Percentiles rank a stretch among this genome's conserved stretches.
Evolutionary conservation across 257 asterid genomes (phyloP).

Genomic region (Jaltomata sinuosa): DNA sequence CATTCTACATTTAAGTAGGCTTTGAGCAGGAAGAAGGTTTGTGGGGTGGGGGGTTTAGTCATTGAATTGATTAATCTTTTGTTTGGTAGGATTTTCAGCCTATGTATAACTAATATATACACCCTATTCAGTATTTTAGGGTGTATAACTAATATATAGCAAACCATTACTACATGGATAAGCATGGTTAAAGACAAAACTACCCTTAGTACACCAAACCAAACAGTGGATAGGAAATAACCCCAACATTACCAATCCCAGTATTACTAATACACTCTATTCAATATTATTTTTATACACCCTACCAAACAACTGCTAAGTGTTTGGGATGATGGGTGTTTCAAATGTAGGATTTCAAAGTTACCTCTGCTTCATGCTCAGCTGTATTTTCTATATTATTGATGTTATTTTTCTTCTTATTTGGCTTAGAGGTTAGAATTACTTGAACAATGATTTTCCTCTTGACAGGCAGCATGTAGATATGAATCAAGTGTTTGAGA

Average conservation of each 20-base stretch:
- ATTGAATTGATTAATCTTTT: too few relatives aligned
- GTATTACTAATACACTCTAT: too few relatives aligned
- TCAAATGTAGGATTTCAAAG: not conserved
- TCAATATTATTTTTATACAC: too few relatives aligned
- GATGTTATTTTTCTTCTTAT: not conserved
- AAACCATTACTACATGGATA: too few relatives aligned
- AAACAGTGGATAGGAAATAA: too few relatives aligned
- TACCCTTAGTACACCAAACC: too few relatives aligned
- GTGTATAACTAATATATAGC: too few relatives aligned
- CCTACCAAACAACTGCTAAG: not conserved
- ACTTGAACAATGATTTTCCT: slow-evolving; percentile 8
- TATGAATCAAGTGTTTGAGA: slow-evolving; percentile 61
- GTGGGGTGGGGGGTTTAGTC: not conserved
- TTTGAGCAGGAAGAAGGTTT: not conserved
- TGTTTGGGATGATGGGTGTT: not conserved
- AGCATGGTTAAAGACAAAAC: too few relatives aligned
- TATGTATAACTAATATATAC: too few relatives aligned
- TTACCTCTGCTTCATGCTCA: not conserved
- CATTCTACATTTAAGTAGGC: not conserved
- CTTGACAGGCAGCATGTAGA: slow-evolving; percentile 72
- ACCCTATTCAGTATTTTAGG: too few relatives aligned
- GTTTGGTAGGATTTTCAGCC: too few relatives aligned
- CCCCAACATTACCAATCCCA: too few relatives aligned
- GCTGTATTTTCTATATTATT: not conserved
- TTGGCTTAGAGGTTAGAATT: not conserved